These are phyloP conservation scores for Candida taoyuanica DNA, from an alignment of 805 yeast species.

Conservation along the genomic window DNA sequence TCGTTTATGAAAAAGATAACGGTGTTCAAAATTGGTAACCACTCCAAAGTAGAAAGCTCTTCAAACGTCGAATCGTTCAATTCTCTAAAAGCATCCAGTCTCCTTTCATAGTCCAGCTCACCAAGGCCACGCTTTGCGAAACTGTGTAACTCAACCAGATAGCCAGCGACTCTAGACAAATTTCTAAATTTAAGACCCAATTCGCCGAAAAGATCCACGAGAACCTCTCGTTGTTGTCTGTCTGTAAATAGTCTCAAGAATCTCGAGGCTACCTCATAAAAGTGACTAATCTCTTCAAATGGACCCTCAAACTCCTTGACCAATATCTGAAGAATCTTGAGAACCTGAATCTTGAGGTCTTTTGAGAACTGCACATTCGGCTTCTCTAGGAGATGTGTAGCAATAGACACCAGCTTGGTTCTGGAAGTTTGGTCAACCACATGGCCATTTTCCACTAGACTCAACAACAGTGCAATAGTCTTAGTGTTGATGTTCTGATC, in stretches of 20 bases:
- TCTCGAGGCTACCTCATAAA: constrained; percentile 49
- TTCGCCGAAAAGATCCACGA: constrained; percentile 55
- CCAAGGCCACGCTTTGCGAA: constrained; percentile 56
- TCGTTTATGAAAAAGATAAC: constrained; percentile 70
- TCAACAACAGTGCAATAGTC: constrained; percentile 45
- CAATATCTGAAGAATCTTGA: constrained; percentile 53
- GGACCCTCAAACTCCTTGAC: constrained; percentile 49
- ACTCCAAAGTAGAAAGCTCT: constrained; percentile 47
- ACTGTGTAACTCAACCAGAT: constrained; percentile 68
- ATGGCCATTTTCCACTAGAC: constrained; percentile 53
- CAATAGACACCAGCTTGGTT: constrained; percentile 47
- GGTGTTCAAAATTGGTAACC: constrained; percentile 75
- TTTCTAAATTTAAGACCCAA: constrained; percentile 50
- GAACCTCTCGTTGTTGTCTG: constrained; percentile 52
- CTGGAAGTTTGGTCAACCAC: constrained; percentile 53
- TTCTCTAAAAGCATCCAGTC: constrained; percentile 61
- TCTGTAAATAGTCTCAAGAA: constrained; percentile 58
- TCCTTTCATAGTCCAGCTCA: constrained; percentile 74
- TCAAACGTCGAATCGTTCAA: constrained; percentile 54
- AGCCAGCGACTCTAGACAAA: constrained; percentile 40
- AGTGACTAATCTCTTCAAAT: constrained; percentile 43
- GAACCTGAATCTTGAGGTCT: constrained; percentile 49
- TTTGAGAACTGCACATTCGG: constrained; percentile 48
- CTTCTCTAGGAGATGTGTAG: constrained; percentile 56
- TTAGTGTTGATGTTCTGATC: constrained; percentile 44